phyloP scores from a whole-genome alignment of 345 rosid species.

The Clausena lansium region DNA sequence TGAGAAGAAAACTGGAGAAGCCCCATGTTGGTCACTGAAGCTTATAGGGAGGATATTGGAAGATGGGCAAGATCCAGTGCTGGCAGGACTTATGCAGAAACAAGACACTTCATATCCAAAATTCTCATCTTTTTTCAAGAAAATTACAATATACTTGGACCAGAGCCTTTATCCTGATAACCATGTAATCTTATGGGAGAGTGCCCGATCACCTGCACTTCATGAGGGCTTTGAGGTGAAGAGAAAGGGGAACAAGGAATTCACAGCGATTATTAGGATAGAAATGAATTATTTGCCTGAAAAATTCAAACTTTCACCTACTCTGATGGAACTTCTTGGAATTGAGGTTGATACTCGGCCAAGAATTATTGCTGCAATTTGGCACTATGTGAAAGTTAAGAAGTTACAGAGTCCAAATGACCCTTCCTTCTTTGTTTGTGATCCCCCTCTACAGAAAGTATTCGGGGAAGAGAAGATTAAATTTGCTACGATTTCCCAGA shows the following conservation, averaged over 20 bases:
- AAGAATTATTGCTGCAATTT: slow-evolving; percentile 50
- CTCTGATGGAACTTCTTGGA: slow-evolving; percentile 49
- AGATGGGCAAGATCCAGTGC: slow-evolving; percentile 53
- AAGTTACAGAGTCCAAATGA: slow-evolving; percentile 49
- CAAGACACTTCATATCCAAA: slow-evolving; percentile 30
- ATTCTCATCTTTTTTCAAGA: slow-evolving; percentile 57
- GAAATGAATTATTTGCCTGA: slow-evolving; percentile 60
- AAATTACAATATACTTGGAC: slow-evolving; percentile 55
- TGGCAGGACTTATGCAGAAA: slow-evolving; percentile 38
- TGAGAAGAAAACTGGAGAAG: slow-evolving; percentile 29
- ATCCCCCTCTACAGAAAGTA: slow-evolving; percentile 49
- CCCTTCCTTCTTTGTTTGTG: slow-evolving; percentile 46
- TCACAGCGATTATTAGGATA: slow-evolving; percentile 47
- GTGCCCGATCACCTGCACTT: slow-evolving; percentile 48
- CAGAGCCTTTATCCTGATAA: slow-evolving; percentile 55
- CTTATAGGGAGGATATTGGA: slow-evolving; percentile 56
- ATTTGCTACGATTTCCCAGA: slow-evolving; percentile 45
- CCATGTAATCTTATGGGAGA: slow-evolving; percentile 59
- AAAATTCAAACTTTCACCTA: slow-evolving; percentile 51
- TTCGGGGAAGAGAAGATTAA: slow-evolving; percentile 59
- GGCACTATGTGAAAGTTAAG: slow-evolving; percentile 56
- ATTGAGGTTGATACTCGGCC: slow-evolving; percentile 50
- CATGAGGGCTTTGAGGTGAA: slow-evolving; percentile 65
- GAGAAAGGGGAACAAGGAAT: slow-evolving; percentile 63
- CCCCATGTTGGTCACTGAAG: slow-evolving; percentile 60